Percentiles rank a stretch among this genome's conserved stretches.
phyloP scores from a whole-genome alignment of 2,329 filamentous ascomycete genomes.

The Ceratocystis ficicola region DNA sequence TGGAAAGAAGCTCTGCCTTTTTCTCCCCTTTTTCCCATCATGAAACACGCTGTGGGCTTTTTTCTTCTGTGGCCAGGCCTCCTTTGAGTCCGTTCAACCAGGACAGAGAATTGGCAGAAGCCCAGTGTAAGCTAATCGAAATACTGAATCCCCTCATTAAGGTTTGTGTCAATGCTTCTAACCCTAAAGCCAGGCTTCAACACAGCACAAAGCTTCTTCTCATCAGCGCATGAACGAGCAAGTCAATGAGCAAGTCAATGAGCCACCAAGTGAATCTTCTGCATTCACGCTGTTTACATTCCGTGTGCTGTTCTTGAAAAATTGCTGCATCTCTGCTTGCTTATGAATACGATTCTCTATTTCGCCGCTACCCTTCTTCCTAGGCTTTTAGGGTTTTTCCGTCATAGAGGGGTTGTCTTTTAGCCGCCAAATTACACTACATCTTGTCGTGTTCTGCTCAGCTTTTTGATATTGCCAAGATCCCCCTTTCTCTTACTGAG shows the following conservation, averaged over 20 bases:
- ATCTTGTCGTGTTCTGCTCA: slow-evolving; percentile 1
- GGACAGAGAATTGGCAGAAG: not conserved
- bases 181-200: not conserved
- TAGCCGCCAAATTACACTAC: slow-evolving; percentile 6
- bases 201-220: not conserved
- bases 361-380: not conserved
- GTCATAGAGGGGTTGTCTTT: slow-evolving; percentile 8
- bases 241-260: not conserved
- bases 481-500: slow-evolving; percentile 4
- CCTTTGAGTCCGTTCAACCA: not conserved
- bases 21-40: not conserved
- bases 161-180: not conserved
- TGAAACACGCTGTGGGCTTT: not conserved
- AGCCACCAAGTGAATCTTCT: not conserved
- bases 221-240: too few relatives aligned
- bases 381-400: not conserved
- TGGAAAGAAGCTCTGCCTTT: not conserved
- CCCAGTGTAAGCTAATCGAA: not conserved
- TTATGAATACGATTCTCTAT: not conserved
- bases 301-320: not conserved
- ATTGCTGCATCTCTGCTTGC: not conserved
- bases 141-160: not conserved
- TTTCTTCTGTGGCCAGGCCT: not conserved
- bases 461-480: slow-evolving; percentile 10
- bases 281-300: not conserved